Evolutionary conservation across 257 asterid genomes (phyloP), one percentile per base, ranked within the genome.

Genomic region (Rehmannia glutinosa): DNA sequence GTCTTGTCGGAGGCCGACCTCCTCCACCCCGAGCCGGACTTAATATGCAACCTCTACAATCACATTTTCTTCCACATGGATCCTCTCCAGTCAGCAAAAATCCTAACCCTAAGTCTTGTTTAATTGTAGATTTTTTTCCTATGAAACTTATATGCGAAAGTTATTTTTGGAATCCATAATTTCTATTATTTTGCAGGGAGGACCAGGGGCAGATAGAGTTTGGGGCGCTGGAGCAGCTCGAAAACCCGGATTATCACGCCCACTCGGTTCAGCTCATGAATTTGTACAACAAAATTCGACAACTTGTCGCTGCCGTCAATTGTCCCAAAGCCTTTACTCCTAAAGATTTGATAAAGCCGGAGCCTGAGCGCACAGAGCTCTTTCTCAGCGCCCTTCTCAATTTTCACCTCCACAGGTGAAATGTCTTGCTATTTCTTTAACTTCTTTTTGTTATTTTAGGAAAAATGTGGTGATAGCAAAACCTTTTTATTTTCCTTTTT

Each of bases 371-470:
- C 53, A 83, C 91, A 3, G 86, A 83, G 77, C 56, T 76, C 35
- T 94, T 91, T 70, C 86, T 94, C 20, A 66, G 98, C 20, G 88
- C 92, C 3, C 76, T 94, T 52, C 91, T 94, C 71, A 94, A 94
- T 78, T 94, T 84, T 68, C 75, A 82, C 62, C 77, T 87, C 67
- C 82, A 85, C 79, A 85, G 95, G 98, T 89, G 43, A 28, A 61
- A 41, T 61, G 20, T 39, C n/a, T 63, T 16, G 0, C 15, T 27
- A 1, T 62, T 16, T 32, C 42, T 1, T 3, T 24, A 65, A 6
- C 24, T 42, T 3, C 1, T 11, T 55, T 50, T 4, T 8, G 15
- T 35, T 21, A 1, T 47, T 2, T 13, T 8, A 0, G 1, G n/a
- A 23, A 35, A 33, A 6, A 28, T 4, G 8, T n/a, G 54, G 46